A percentile compares a stretch with the other conserved stretches of the same genome.
Evolutionary conservation across 2,329 filamentous ascomycete genomes (phyloP).

Genomic region (Xylaria sp.): DNA sequence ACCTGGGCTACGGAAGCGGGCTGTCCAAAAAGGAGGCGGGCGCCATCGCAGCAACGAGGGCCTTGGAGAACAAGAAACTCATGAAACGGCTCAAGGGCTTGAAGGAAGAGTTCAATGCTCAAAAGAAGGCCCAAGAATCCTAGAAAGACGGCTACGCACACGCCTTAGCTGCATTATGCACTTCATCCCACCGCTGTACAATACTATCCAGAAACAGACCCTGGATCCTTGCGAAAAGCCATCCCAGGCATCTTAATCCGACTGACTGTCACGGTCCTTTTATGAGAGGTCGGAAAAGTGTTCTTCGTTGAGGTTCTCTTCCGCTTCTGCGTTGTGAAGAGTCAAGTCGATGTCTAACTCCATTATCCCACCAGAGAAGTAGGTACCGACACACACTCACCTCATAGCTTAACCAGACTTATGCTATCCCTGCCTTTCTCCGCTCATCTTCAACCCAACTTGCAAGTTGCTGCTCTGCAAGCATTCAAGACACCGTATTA

Average conservation of each 20-base stretch:
- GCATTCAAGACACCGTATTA: too few species aligned
- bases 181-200: neutral
- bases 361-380: neutral
- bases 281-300: neutral
- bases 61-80: slow-evolving; percentile 61
- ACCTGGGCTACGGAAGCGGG: slow-evolving; percentile 59
- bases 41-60: slow-evolving; percentile 57
- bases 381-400: too few species aligned
- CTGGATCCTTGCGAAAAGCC: neutral
- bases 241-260: neutral
- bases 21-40: slow-evolving; percentile 66
- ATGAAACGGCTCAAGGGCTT: slow-evolving; percentile 46
- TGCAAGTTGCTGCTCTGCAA: too few species aligned
- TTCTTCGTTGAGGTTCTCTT: neutral
- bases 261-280: neutral
- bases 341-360: neutral
- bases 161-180: neutral
- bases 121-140: neutral
- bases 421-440: too few species aligned
- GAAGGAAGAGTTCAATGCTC: slow-evolving; percentile 40
- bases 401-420: too few species aligned
- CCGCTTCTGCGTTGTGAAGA: neutral
- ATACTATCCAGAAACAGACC: neutral
- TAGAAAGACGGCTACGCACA: neutral
- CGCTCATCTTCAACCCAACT: too few species aligned